Conservation (phyloP, 1,139 yeast genomes). For the Pichia cactophila region DNA sequence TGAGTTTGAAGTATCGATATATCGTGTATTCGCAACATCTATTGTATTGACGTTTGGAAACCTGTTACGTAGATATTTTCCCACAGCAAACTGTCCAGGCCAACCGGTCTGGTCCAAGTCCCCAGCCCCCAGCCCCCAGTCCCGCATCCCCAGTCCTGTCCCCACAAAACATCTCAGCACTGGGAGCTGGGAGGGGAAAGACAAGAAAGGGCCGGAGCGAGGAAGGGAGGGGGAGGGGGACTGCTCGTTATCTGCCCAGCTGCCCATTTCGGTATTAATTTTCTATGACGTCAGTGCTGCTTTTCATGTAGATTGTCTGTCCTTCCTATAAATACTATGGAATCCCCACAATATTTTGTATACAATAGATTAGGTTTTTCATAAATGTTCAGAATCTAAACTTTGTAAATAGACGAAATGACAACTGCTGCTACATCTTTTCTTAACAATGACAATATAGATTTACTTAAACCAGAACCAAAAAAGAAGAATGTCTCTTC, state of each 20-base stretch:
- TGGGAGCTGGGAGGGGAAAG: too few species aligned
- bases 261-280: not conserved
- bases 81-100: too few species aligned
- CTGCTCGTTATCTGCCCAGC: not conserved
- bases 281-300: not conserved
- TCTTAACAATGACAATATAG: constrained; percentile 66
- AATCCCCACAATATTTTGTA: not conserved
- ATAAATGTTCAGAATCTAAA: too few species aligned
- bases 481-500: constrained; percentile 65
- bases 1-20: too few species aligned
- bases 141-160: not conserved
- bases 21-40: too few species aligned
- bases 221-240: too few species aligned
- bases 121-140: too few species aligned
- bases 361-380: not conserved
- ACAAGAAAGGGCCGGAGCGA: too few species aligned
- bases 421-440: constrained; percentile 37
- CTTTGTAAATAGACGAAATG: not conserved
- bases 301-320: not conserved
- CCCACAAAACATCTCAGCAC: not conserved
- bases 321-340: not conserved
- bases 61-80: too few species aligned
- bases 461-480: constrained; percentile 51
- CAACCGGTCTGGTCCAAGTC: too few species aligned
- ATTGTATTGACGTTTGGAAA: too few species aligned